Conservation (phyloP, 768 basidiomycete genomes). For the Auricularia auricula-judae region DNA sequence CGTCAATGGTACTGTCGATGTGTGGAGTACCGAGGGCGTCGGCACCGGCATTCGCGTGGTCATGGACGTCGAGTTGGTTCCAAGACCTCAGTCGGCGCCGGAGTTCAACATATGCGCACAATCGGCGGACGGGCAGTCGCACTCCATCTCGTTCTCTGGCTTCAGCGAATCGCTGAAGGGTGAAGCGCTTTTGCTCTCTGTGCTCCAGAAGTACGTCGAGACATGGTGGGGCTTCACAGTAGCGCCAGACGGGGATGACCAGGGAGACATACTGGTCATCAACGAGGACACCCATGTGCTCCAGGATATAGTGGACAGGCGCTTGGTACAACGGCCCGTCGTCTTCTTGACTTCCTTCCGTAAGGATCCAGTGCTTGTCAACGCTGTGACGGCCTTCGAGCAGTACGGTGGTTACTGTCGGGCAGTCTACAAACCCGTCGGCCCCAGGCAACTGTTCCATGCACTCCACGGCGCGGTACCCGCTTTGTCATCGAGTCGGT, state of each 20-base stretch:
- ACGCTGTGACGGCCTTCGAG: constrained; percentile 60
- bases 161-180: constrained; percentile 61
- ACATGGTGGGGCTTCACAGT: constrained; percentile 68
- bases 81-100: constrained; percentile 18
- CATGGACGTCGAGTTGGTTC: constrained; percentile 58
- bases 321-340: constrained; percentile 53
- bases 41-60: constrained; percentile 88
- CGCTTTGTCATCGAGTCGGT: constrained; percentile 38
- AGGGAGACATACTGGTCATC: constrained; percentile 65
- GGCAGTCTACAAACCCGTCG: constrained; percentile 82
- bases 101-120: constrained; percentile 38
- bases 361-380: constrained; percentile 51
- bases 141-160: constrained; percentile 56
- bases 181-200: constrained; percentile 49
- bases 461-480: constrained; percentile 50
- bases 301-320: constrained; percentile 41
- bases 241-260: constrained; percentile 23
- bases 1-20: constrained; percentile 85
- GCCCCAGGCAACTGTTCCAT: constrained; percentile 60
- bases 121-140: constrained; percentile 29
- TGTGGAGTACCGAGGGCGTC: constrained; percentile 80
- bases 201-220: constrained; percentile 53
- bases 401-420: constrained; percentile 78
- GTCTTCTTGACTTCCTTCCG: constrained; percentile 65
- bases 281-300: constrained; percentile 67